A percentile compares a stretch with the other conserved stretches of the same genome.
These are phyloP conservation scores for Podospora australis DNA, from an alignment of 495 filamentous ascomycete genomes.

Conservation along the genomic window DNA sequence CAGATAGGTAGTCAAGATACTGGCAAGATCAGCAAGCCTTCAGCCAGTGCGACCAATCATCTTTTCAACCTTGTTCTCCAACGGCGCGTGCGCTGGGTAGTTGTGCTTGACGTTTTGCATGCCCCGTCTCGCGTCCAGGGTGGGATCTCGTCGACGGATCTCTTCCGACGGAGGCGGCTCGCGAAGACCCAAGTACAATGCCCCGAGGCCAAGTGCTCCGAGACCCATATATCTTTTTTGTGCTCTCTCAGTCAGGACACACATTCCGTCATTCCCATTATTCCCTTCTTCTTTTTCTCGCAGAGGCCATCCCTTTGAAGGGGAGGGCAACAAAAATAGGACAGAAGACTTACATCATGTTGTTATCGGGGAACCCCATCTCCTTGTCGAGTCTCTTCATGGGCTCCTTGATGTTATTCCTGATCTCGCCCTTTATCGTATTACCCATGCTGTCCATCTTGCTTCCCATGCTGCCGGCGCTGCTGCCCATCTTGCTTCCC, in stretches of 20 bases:
- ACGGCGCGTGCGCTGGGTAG: constrained; percentile 1
- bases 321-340: too few relatives aligned
- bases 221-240: constrained; percentile 8
- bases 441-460: neutral
- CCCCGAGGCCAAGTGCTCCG: constrained; percentile 12
- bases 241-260: neutral
- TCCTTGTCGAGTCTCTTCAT: constrained; percentile 8
- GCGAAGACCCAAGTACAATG: constrained; percentile 10
- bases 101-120: neutral
- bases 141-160: neutral
- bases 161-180: neutral
- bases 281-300: too few relatives aligned
- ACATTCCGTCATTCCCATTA: too few relatives aligned
- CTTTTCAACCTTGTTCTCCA: constrained; percentile 4
- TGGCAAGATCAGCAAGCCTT: neutral
- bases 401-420: neutral
- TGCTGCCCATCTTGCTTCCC: neutral
- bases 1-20: neutral
- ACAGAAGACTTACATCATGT: constrained; percentile 6
- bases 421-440: neutral
- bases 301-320: neutral
- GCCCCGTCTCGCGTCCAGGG: neutral
- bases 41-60: constrained; percentile 2
- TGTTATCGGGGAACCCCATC: constrained; percentile 5
- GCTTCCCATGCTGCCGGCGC: neutral